A percentile compares a stretch with the other conserved stretches of the same genome.
Conservation (phyloP, 2,329 filamentous ascomycete genomes). For the Nigrospora osmanthi region DNA sequence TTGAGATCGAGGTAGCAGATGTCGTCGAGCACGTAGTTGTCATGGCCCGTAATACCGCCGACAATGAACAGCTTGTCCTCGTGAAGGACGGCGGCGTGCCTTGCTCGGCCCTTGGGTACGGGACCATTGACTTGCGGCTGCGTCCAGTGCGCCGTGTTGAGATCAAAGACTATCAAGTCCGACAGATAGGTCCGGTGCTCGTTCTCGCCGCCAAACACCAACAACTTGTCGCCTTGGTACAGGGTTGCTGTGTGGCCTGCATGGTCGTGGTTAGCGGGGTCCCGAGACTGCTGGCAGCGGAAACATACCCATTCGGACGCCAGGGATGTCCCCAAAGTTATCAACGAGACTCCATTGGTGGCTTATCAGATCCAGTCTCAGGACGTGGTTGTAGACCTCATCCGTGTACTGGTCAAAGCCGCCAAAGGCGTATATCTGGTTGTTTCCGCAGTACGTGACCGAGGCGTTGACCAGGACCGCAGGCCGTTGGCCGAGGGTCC, state of each 20-base stretch:
- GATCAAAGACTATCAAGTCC: conserved; percentile 91
- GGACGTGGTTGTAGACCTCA: conserved; percentile 97
- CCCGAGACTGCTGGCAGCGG: neutral
- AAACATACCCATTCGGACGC: conserved; percentile 81
- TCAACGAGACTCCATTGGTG: conserved; percentile 94
- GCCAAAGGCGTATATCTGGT: conserved; percentile 96
- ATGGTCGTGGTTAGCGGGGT: conserved; percentile 2
- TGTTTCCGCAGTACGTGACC: conserved; percentile 96
- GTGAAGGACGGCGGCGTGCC: conserved; percentile 88
- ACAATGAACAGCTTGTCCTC: conserved; percentile 96
- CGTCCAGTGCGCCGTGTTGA: conserved; percentile 91
- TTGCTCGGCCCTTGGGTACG: conserved; percentile 79
- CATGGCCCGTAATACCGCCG: conserved; percentile 89
- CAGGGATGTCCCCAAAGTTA: conserved; percentile 97
- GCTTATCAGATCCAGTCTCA: conserved; percentile 77
- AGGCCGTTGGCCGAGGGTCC: conserved; percentile 71
- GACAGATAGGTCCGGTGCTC: conserved; percentile 93
- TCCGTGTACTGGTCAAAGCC: conserved; percentile 99
- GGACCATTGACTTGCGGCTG: conserved; percentile 81
- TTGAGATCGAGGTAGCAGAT: conserved; percentile 95
- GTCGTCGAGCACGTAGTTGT: conserved; percentile 88
- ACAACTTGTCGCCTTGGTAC: conserved; percentile 88
- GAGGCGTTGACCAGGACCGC: conserved; percentile 97
- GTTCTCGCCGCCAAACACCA: conserved; percentile 97
- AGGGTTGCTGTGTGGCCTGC: conserved; percentile 88